Conservation (phyloP, 352 stramenopile species). For the Pythium folliculosum region DNA sequence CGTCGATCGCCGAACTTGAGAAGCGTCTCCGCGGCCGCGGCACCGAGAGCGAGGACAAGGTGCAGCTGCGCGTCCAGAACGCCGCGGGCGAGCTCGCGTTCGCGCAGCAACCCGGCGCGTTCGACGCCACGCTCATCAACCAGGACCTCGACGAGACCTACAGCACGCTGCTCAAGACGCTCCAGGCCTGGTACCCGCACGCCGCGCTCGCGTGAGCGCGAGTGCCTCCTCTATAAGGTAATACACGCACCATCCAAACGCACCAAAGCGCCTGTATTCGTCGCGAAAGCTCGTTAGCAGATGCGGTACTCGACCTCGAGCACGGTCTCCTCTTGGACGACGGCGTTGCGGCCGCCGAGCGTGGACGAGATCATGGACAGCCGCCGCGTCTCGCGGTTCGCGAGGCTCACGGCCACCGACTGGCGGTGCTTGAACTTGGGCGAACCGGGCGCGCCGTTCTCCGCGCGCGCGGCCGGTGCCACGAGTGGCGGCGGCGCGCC, state of each 20-base stretch:
- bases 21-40: slow-evolving; percentile 91
- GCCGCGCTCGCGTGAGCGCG: slow-evolving; percentile 45
- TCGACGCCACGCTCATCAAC: slow-evolving; percentile 91
- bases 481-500: slow-evolving; percentile 11
- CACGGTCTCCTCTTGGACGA: slow-evolving; percentile 29
- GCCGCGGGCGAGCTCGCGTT: slow-evolving; percentile 93
- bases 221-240: too few relatives aligned
- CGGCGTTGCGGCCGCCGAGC: slow-evolving; percentile 12
- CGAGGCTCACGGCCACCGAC: slow-evolving; percentile 17
- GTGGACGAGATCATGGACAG: not conserved
- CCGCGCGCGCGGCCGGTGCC: slow-evolving; percentile 16
- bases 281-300: too few relatives aligned
- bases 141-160: slow-evolving; percentile 86
- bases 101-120: slow-evolving; percentile 75
- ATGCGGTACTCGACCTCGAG: slow-evolving; percentile 55
- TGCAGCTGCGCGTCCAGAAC: slow-evolving; percentile 93
- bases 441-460: slow-evolving; percentile 16
- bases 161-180: slow-evolving; percentile 55
- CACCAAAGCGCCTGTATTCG: too few relatives aligned
- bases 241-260: too few relatives aligned
- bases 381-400: slow-evolving; percentile 13
- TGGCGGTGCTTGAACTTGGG: slow-evolving; percentile 18
- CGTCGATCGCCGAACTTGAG: slow-evolving; percentile 95
- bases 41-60: slow-evolving; percentile 97
- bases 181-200: slow-evolving; percentile 79